phyloP scores from a whole-genome alignment of 2,329 filamentous ascomycete species.

The Xylaria sp. region DNA sequence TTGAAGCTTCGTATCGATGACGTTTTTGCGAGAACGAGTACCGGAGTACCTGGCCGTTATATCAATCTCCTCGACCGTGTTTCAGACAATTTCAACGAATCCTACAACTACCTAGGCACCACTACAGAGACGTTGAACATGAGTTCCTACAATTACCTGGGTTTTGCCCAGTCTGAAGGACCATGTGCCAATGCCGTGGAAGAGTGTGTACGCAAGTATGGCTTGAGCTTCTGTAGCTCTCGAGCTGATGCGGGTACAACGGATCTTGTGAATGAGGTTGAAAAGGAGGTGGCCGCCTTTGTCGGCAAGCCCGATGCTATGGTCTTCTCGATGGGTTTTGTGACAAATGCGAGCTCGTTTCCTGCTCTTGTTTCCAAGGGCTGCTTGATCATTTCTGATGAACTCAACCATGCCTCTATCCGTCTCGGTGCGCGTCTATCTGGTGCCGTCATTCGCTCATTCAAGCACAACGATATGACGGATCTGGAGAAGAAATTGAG shows the following conservation, averaged over 20 bases:
- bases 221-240: conserved; percentile 83
- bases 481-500: conserved; percentile 87
- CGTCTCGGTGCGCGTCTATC: conserved; percentile 94
- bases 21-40: conserved; percentile 92
- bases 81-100: conserved; percentile 90
- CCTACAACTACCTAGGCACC: conserved; percentile 89
- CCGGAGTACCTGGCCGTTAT: conserved; percentile 91
- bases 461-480: conserved; percentile 96
- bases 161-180: conserved; percentile 96
- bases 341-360: conserved; percentile 93
- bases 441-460: conserved; percentile 92
- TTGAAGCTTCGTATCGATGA: conserved; percentile 96
- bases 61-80: conserved; percentile 93
- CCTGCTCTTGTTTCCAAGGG: conserved; percentile 92
- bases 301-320: conserved; percentile 94
- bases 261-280: conserved; percentile 88
- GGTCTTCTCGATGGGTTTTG: conserved; percentile 99
- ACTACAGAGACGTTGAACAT: conserved; percentile 96
- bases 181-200: conserved; percentile 95
- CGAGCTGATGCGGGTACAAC: conserved; percentile 86
- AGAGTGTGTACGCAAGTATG: conserved; percentile 84
- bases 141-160: conserved; percentile 99
- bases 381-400: conserved; percentile 93
- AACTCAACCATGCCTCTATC: conserved; percentile 97
- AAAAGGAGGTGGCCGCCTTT: conserved; percentile 87